phyloP scores from a whole-genome alignment of 169 alveolate species.

The Plasmodium sp. region DNA sequence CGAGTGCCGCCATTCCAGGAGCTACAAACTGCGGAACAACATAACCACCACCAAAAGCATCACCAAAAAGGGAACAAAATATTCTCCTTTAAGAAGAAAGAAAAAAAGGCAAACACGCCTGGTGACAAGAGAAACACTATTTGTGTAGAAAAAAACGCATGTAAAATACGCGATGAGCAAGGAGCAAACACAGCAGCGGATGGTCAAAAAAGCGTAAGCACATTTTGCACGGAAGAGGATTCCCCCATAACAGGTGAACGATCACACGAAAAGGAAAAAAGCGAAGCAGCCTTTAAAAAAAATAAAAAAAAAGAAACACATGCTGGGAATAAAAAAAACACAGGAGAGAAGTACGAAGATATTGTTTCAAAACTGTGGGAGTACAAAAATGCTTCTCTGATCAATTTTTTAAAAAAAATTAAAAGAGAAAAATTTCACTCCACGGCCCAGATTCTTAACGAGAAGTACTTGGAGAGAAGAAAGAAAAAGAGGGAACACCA shows the following conservation, averaged over 20 bases:
- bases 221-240: neutral
- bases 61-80: neutral
- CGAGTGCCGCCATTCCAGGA: neutral
- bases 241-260: neutral
- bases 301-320: neutral
- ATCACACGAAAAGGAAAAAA: neutral
- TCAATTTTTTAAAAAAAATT: conserved; percentile 11
- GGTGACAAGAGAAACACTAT: neutral
- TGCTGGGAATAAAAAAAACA: neutral
- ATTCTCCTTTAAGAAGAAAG: neutral
- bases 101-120: neutral
- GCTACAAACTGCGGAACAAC: neutral
- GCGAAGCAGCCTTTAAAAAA: neutral
- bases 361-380: neutral
- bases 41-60: neutral
- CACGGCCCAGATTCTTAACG: neutral
- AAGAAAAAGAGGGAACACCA: neutral
- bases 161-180: neutral
- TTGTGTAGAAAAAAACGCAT: neutral
- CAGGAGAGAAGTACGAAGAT: neutral
- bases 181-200: neutral
- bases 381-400: conserved; percentile 3
- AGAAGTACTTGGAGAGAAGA: neutral
- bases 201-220: neutral
- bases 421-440: neutral